Conservation (phyloP, 768 basidiomycete species). For the Suillus bovinus region DNA sequence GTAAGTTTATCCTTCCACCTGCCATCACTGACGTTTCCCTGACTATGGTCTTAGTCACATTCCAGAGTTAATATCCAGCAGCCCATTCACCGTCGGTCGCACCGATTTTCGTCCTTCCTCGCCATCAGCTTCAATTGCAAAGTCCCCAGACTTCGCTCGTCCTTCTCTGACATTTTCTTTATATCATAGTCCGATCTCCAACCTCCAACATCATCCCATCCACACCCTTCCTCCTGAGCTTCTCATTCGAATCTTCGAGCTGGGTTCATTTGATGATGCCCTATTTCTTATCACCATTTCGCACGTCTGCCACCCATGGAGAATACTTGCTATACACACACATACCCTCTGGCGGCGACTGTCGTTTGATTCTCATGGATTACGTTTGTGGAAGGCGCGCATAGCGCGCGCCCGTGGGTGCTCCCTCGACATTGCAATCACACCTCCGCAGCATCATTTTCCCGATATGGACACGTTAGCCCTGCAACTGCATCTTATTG, state of each 20-base stretch:
- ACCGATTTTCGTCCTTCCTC: conserved; percentile 20
- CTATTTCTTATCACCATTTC: conserved; percentile 64
- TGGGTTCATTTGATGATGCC: conserved; percentile 55
- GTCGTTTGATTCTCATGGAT: conserved; percentile 42
- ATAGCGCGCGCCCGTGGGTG: conserved; percentile 61
- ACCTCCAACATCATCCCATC: conserved; percentile 48
- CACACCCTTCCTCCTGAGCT: conserved; percentile 62
- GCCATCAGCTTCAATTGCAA: conserved; percentile 19
- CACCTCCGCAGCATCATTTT: conserved; percentile 21
- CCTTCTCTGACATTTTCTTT: conserved; percentile 31
- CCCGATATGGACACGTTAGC: conserved; percentile 48
- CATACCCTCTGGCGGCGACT: conserved; percentile 68
- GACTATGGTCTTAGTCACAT: conserved; percentile 11
- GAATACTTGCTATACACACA: conserved; percentile 58
- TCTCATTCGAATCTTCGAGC: conserved; percentile 60
- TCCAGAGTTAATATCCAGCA: conserved; percentile 23
- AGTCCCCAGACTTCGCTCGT: conserved; percentile 20
- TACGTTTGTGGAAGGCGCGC: conserved; percentile 63
- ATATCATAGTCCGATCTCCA: conserved; percentile 23
- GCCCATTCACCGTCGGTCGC: conserved; percentile 21
- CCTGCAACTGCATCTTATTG: conserved; percentile 59
- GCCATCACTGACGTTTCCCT: neutral
- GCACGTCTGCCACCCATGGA: conserved; percentile 69
- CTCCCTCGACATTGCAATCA: conserved; percentile 59
- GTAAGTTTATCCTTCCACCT: conserved; percentile 26